Conservation (phyloP, 2,329 filamentous ascomycete genomes). For the Diaporthe aspalathi region DNA sequence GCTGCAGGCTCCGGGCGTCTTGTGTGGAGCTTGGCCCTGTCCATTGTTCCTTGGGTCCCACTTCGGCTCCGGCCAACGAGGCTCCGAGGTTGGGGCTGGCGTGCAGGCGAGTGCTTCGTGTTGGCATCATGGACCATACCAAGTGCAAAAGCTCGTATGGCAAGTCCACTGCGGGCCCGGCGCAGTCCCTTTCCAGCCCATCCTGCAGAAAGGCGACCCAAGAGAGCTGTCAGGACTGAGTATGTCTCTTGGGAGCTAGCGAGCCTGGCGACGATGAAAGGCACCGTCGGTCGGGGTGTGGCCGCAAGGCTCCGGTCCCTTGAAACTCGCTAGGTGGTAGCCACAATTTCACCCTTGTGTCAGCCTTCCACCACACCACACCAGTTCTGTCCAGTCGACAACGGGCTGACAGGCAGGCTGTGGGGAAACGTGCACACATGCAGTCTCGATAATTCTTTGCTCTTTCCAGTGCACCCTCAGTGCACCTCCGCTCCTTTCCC, state of each 20-base stretch:
- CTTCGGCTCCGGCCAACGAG: conserved; percentile 17
- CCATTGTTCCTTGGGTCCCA: conserved; percentile 7
- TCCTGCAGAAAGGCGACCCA: conserved; percentile 29
- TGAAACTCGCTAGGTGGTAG: conserved; percentile 66
- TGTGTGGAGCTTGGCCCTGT: conserved; percentile 6
- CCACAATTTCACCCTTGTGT: conserved; percentile 62
- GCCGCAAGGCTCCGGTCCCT: conserved; percentile 50
- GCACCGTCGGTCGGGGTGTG: conserved; percentile 41
- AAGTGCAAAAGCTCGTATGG: background rate
- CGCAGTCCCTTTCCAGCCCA: background rate
- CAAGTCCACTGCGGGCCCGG: conserved; percentile 6
- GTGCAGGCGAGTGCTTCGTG: background rate
- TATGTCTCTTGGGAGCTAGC: background rate
- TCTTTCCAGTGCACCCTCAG: no score
- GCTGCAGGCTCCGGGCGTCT: background rate
- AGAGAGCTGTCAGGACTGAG: conserved; percentile 9
- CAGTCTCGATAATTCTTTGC: no score
- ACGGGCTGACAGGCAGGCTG: background rate
- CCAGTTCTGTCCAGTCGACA: conserved; percentile 20
- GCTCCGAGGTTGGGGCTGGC: background rate
- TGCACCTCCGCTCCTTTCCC: background rate
- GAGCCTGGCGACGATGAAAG: background rate
- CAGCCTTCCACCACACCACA: conserved; percentile 50
- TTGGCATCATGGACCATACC: background rate
- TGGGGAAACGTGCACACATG: background rate